These are phyloP conservation scores for Populus tremula DNA, from an alignment of 345 rosid genomes.

Conservation along the genomic window DNA sequence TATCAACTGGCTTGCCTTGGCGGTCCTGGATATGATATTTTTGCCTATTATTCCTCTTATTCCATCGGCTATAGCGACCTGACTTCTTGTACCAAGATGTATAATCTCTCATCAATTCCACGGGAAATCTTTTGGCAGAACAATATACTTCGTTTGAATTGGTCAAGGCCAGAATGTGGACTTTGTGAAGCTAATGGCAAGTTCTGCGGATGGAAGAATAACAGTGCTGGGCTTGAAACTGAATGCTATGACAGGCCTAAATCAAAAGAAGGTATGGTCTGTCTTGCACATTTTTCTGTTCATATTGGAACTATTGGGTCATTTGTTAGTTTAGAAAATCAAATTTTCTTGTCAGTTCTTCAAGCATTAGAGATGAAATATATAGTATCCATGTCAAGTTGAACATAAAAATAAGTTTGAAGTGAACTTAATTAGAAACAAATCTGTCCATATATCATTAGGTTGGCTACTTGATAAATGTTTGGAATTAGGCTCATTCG, in stretches of 20 bases:
- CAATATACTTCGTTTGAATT: slow-evolving; percentile 11
- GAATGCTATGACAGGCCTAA: slow-evolving; percentile 12
- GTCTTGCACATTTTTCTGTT: too few relatives aligned
- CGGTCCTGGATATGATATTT: neutral
- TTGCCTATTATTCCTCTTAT: fast-evolving
- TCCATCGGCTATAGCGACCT: neutral
- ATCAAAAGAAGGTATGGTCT: too few relatives aligned
- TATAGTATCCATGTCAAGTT: too few relatives aligned
- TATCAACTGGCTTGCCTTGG: neutral
- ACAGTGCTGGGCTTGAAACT: neutral
- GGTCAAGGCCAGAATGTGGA: slow-evolving; percentile 14
- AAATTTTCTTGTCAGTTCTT: too few relatives aligned
- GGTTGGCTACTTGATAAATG: too few relatives aligned
- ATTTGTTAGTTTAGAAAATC: too few relatives aligned
- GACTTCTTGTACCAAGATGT: slow-evolving; percentile 9
- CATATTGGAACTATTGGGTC: too few relatives aligned
- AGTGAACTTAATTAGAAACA: too few relatives aligned
- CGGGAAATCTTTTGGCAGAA: fast-evolving
- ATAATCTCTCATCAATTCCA: neutral
- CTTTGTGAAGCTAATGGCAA: slow-evolving; percentile 4
- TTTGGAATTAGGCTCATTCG: too few relatives aligned
- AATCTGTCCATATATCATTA: too few relatives aligned
- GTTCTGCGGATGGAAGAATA: slow-evolving; percentile 5
- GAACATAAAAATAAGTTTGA: too few relatives aligned
- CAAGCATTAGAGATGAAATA: too few relatives aligned